Evolutionary conservation across 352 stramenopile genomes (phyloP).

Genomic region (Pythium brassicae): DNA sequence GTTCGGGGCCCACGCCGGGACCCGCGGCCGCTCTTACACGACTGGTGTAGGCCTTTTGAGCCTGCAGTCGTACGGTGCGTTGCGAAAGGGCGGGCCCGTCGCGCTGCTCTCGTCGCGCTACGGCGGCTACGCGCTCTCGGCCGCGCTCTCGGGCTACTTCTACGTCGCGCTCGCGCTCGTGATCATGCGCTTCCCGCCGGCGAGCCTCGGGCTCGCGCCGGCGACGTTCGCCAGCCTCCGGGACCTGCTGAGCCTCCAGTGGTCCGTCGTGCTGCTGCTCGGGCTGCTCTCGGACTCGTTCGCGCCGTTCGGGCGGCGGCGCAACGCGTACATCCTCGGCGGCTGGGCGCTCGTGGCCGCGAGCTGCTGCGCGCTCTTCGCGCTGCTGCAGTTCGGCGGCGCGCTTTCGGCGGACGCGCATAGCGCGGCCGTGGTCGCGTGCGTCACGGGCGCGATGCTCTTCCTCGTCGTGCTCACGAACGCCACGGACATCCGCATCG

Average conservation of each 20-base stretch:
- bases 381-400: slow-evolving; percentile 16
- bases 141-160: slow-evolving; percentile 8
- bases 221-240: slow-evolving; percentile 7
- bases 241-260: slow-evolving; percentile 26
- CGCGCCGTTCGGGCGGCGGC: slow-evolving; percentile 14
- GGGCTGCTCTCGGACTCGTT: slow-evolving; percentile 29
- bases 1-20: slow-evolving; percentile 16
- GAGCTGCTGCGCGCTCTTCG: slow-evolving; percentile 27
- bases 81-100: slow-evolving; percentile 21
- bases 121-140: slow-evolving; percentile 14
- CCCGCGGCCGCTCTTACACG: slow-evolving; percentile 9
- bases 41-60: slow-evolving; percentile 37
- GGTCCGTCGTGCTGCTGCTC: slow-evolving; percentile 27
- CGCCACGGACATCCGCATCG: slow-evolving; percentile 31
- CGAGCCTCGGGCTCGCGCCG: slow-evolving; percentile 8
- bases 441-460: slow-evolving; percentile 22
- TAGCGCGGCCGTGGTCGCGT: slow-evolving; percentile 6
- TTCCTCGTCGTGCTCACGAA: slow-evolving; percentile 26
- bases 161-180: slow-evolving; percentile 12
- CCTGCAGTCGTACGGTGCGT: slow-evolving; percentile 64
- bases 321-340: slow-evolving; percentile 13
- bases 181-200: slow-evolving; percentile 9
- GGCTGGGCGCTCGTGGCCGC: slow-evolving; percentile 29
- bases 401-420: slow-evolving; percentile 2
- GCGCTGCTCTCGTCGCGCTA: slow-evolving; percentile 9